Conservation (phyloP, 202 grass and related monocot genomes). For the Elaeis oleifera region DNA sequence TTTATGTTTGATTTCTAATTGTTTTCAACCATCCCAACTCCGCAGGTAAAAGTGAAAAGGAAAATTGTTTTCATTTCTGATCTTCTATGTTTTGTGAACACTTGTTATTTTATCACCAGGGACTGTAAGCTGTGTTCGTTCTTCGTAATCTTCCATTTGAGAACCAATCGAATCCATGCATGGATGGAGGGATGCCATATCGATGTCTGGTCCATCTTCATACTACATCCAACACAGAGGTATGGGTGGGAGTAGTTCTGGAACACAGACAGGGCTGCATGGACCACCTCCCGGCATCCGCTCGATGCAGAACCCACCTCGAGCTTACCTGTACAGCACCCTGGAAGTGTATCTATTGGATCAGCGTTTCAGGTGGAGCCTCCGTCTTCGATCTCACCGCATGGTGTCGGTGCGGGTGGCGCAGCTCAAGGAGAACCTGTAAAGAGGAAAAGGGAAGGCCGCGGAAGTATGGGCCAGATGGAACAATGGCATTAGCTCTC, state of each 20-base stretch:
- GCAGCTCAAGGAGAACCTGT: conserved; percentile 18
- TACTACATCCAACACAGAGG: conserved; percentile 66
- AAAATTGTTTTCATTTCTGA: too few relatives aligned
- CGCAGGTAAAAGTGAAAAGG: too few relatives aligned
- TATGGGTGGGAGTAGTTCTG: conserved; percentile 28
- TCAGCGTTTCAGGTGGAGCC: conserved; percentile 60
- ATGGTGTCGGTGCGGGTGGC: conserved; percentile 17
- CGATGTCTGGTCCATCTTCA: conserved; percentile 48
- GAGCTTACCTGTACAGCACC: conserved; percentile 41
- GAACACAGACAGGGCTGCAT: conserved; percentile 43
- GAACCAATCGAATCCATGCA: conserved; percentile 34
- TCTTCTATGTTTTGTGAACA: too few relatives aligned
- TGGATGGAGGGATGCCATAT: conserved; percentile 55
- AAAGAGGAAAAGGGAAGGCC: conserved; percentile 66
- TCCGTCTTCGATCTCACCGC: conserved; percentile 14
- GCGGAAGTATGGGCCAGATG: conserved; percentile 68
- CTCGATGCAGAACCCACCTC: conserved; percentile 56
- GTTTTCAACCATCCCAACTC: too few relatives aligned
- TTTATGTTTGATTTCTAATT: too few relatives aligned
- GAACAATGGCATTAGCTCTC: conserved; percentile 42
- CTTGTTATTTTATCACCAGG: too few relatives aligned
- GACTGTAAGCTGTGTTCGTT: too few relatives aligned
- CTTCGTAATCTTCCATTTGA: too few relatives aligned
- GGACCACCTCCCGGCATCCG: conserved; percentile 42
- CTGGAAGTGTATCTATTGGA: conserved; percentile 25